Evolutionary conservation across 345 rosid species (phyloP).

Genomic region (Turnera subulata): DNA sequence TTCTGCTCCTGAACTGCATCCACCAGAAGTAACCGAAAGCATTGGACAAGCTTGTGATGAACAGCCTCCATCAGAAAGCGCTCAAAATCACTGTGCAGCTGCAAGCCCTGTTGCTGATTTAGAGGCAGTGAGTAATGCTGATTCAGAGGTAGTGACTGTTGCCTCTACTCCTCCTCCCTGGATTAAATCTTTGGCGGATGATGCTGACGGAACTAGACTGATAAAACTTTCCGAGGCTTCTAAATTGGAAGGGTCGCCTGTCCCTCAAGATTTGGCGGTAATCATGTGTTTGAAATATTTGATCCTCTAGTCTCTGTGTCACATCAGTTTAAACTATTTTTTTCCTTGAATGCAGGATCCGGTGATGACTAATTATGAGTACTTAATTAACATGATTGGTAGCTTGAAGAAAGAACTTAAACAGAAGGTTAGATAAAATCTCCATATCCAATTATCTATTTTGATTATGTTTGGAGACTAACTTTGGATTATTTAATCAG

Average conservation of each 20-base stretch:
- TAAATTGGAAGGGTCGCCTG: conserved; percentile 3
- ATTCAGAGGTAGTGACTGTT: too few relatives aligned
- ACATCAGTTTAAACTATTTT: not conserved
- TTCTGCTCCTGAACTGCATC: not conserved
- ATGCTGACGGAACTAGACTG: not conserved
- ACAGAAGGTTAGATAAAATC: conserved; percentile 6
- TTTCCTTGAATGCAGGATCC: not conserved
- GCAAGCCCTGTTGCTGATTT: not conserved
- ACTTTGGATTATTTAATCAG: not conserved
- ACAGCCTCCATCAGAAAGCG: not conserved
- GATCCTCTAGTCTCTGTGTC: not conserved
- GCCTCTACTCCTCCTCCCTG: conserved; percentile 3
- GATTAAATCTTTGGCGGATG: conserved; percentile 1
- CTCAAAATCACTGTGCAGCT: conserved; percentile 1
- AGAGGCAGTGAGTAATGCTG: conserved; percentile 3
- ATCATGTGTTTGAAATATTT: not conserved
- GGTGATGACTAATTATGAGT: conserved; percentile 5
- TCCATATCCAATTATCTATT: not conserved
- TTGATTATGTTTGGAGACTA: not conserved
- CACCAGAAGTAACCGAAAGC: not conserved
- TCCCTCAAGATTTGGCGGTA: conserved; percentile 4
- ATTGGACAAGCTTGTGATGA: not conserved
- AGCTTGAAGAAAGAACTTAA: conserved; percentile 13
- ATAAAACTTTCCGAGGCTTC: not conserved
- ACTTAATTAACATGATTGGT: conserved; percentile 5